Conservation (phyloP, 2,329 filamentous ascomycete species). For the Colletotrichum paranaense region DNA sequence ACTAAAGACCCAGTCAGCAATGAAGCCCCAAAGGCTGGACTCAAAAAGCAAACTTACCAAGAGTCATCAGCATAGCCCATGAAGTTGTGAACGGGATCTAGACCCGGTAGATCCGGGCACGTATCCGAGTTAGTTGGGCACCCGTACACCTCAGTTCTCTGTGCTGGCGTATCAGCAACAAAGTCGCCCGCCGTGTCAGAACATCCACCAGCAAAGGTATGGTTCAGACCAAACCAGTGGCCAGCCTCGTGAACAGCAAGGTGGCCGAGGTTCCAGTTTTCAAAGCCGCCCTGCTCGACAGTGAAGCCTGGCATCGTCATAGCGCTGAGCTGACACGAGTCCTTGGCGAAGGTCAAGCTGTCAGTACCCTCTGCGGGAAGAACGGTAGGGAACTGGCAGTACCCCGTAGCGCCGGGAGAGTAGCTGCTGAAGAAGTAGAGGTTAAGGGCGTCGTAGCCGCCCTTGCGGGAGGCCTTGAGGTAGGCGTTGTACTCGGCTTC, state of each 20-base stretch:
- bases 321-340: conserved; percentile 29
- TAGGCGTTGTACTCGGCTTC: conserved; percentile 24
- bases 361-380: conserved; percentile 2
- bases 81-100: conserved; percentile 41
- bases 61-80: conserved; percentile 49
- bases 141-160: conserved; percentile 37
- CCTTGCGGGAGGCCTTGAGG: conserved; percentile 45
- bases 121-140: conserved; percentile 37
- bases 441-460: conserved; percentile 55
- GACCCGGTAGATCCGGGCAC: conserved; percentile 38
- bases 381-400: conserved; percentile 56
- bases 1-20: not conserved
- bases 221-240: conserved; percentile 57
- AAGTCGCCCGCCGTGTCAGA: conserved; percentile 45
- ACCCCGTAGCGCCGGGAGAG: conserved; percentile 51
- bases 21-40: not conserved
- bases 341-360: conserved; percentile 10
- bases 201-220: conserved; percentile 53
- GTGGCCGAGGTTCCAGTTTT: conserved; percentile 39
- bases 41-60: conserved; percentile 12
- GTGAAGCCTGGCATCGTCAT: conserved; percentile 33
- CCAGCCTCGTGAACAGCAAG: conserved; percentile 51
- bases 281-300: conserved; percentile 23
- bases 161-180: conserved; percentile 52
- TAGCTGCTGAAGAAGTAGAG: conserved; percentile 56